A percentile compares a stretch with the other conserved stretches of the same genome.
phyloP scores from a whole-genome alignment of 805 yeast genomes.

The Metschnikowia gelsemii region DNA sequence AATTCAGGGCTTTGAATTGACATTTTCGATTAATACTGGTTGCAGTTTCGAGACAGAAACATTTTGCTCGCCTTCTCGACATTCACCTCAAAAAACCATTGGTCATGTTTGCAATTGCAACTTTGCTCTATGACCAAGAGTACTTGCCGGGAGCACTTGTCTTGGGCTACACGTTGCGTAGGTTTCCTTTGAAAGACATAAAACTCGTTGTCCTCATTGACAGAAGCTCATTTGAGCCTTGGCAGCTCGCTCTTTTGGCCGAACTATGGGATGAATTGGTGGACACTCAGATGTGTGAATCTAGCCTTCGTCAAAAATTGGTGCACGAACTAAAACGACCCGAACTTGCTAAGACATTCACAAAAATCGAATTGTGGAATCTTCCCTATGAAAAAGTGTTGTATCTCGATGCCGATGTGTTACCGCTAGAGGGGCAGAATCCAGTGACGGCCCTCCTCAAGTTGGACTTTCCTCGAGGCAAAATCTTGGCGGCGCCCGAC shows the following conservation, averaged over 20 bases:
- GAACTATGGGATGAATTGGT: conserved; percentile 31
- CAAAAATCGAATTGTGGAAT: conserved; percentile 22
- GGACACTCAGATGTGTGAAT: conserved; percentile 27
- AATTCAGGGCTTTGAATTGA: too few relatives aligned
- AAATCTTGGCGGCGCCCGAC: conserved; percentile 23
- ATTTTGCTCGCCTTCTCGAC: too few relatives aligned
- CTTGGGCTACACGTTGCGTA: conserved; percentile 37
- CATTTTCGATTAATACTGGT: too few relatives aligned
- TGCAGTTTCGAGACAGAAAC: too few relatives aligned
- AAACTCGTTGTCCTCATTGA: conserved; percentile 37
- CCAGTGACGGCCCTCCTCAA: conserved; percentile 29
- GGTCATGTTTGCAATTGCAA: conserved; percentile 22
- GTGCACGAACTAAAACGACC: conserved; percentile 30
- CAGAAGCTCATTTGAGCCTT: conserved; percentile 23
- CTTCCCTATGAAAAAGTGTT: conserved; percentile 21
- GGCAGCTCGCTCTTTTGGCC: conserved; percentile 30
- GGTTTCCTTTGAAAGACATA: conserved; percentile 12
- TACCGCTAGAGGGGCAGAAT: conserved; percentile 19
- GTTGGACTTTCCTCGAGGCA: conserved; percentile 17
- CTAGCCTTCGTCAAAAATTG: conserved; percentile 29
- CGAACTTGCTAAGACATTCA: conserved; percentile 20
- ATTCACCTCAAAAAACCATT: too few relatives aligned
- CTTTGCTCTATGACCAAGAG: conserved; percentile 43
- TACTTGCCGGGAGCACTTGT: conserved; percentile 61
- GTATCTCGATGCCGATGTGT: conserved; percentile 23